Evolutionary conservation across 306 rosid species (phyloP).

Genomic region (Mimosa pudica): DNA sequence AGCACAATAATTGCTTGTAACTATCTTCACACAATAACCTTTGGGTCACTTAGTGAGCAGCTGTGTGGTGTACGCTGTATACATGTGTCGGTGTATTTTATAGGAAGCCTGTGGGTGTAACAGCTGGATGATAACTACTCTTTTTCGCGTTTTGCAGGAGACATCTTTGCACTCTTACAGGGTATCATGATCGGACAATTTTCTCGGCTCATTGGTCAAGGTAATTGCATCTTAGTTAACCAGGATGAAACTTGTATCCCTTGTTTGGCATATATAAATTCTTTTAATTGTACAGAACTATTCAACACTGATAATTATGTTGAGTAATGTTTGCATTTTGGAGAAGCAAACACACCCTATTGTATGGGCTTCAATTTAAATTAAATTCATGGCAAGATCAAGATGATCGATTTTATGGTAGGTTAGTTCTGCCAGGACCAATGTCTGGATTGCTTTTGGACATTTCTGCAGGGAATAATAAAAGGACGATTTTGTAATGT

Average conservation of each 20-base stretch:
- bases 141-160: constrained; percentile 57
- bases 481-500: constrained; percentile 7
- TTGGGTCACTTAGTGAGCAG: neutral
- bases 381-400: constrained; percentile 15
- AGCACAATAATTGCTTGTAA: neutral
- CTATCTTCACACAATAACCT: neutral
- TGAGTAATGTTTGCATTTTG: neutral
- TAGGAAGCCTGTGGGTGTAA: constrained; percentile 1
- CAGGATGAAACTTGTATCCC: constrained; percentile 19
- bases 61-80: neutral
- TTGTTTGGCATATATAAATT: constrained; percentile 23
- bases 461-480: neutral
- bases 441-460: neutral
- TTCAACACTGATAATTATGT: neutral
- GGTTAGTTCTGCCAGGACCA: constrained; percentile 21
- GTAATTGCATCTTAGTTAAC: constrained; percentile 44
- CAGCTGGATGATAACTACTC: neutral
- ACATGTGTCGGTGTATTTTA: neutral
- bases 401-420: constrained; percentile 13
- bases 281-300: constrained; percentile 3
- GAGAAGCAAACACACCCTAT: neutral
- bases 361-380: constrained; percentile 4
- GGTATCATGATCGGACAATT: constrained; percentile 94
- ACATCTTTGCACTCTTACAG: constrained; percentile 84
- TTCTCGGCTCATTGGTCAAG: constrained; percentile 99